phyloP scores from a whole-genome alignment of 768 basidiomycete species.

The Collybia mongolica region DNA sequence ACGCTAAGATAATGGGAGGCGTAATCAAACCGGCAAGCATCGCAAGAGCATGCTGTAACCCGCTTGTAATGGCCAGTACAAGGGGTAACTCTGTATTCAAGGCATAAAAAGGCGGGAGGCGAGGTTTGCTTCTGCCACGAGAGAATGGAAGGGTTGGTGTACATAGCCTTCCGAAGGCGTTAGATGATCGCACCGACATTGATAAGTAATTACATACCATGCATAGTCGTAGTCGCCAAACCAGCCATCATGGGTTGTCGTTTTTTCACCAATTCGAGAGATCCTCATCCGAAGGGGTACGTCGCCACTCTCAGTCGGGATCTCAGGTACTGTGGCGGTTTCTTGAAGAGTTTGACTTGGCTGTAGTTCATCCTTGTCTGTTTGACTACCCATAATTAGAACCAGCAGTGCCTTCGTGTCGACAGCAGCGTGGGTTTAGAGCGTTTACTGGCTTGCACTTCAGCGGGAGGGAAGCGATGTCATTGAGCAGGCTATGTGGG shows the following conservation, averaged over 20 bases:
- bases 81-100: constrained; percentile 73
- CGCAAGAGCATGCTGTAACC: constrained; percentile 74
- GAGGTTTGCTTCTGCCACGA: constrained; percentile 28
- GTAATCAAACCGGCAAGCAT: constrained; percentile 85
- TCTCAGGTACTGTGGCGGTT: too few relatives aligned
- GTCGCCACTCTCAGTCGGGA: too few relatives aligned
- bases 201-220: constrained; percentile 34
- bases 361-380: too few relatives aligned
- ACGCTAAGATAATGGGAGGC: constrained; percentile 80
- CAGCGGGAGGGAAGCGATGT: too few relatives aligned
- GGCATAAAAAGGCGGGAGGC: constrained; percentile 71
- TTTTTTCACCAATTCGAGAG: not conserved
- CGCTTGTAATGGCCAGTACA: constrained; percentile 68
- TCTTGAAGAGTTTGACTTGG: too few relatives aligned
- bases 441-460: too few relatives aligned
- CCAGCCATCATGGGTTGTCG: constrained; percentile 62
- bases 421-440: too few relatives aligned
- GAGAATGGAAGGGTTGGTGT: constrained; percentile 64
- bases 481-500: too few relatives aligned
- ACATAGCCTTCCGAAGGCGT: constrained; percentile 47
- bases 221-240: constrained; percentile 82
- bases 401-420: too few relatives aligned
- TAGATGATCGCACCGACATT: not conserved
- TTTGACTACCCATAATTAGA: too few relatives aligned
- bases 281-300: not conserved